A percentile compares a stretch with the other conserved stretches of the same genome.
phyloP scores from a whole-genome alignment of 1,139 yeast species.

The Geotrichum fermentans region DNA sequence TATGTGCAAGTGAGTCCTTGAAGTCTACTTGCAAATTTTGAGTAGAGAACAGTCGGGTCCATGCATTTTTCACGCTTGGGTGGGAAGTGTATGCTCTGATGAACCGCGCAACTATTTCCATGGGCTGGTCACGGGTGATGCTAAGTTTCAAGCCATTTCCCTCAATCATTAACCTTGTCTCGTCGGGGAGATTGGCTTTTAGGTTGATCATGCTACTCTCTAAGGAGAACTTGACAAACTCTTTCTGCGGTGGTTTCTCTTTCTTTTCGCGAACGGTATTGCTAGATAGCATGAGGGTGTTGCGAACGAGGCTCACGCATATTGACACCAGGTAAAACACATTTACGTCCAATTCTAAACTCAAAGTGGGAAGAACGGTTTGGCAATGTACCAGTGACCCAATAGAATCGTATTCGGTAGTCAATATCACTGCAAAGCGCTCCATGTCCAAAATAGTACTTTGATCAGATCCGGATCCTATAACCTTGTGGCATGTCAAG shows the following conservation, averaged over 20 bases:
- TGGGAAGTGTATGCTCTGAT: conserved; percentile 51
- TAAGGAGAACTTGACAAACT: conserved; percentile 39
- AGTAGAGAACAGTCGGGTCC: conserved; percentile 40
- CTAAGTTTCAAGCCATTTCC: conserved; percentile 40
- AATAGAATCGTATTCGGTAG: conserved; percentile 23
- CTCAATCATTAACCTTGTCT: conserved; percentile 51
- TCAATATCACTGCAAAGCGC: conserved; percentile 24
- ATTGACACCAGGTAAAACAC: conserved; percentile 30
- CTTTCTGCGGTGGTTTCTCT: conserved; percentile 11
- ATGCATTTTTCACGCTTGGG: conserved; percentile 47
- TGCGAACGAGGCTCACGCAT: conserved; percentile 26
- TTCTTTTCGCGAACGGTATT: background rate
- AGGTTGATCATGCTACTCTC: conserved; percentile 42
- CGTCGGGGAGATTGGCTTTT: conserved; percentile 48
- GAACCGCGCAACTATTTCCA: conserved; percentile 37
- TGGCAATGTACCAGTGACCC: conserved; percentile 24
- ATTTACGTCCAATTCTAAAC: conserved; percentile 32
- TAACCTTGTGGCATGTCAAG: conserved; percentile 30
- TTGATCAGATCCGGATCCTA: conserved; percentile 25
- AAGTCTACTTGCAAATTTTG: conserved; percentile 30
- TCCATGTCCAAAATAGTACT: conserved; percentile 32
- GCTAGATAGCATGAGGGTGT: conserved; percentile 19
- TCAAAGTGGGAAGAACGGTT: conserved; percentile 30
- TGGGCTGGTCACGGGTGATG: conserved; percentile 35
- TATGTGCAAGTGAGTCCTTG: conserved; percentile 19